Base-by-base conservation (phyloP, 805 yeast genomes). In the Suhomyces sp. region DNA sequence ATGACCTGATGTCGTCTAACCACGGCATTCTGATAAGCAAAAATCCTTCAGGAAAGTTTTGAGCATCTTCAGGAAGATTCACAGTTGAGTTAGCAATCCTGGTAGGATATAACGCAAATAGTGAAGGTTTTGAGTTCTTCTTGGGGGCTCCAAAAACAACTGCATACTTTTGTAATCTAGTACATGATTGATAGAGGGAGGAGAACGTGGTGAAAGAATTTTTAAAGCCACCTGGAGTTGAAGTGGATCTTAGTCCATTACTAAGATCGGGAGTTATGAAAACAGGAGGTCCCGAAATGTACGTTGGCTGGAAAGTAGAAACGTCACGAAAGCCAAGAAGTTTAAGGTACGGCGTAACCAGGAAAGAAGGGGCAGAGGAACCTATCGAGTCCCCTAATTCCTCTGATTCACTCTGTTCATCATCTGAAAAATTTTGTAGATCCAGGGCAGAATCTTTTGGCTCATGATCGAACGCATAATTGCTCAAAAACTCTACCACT, bases 21-120 rank as follows among this genome's bases (percentile, higher is more conserved):
- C 75, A 83, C 1, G 98, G 96, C 15, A 85, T 47, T 19, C 72
- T 68, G 6, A 83, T 69, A 37, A 88, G 55, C 31, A 81, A 78
- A 42, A 91, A 75, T 0, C 96, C 96, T 38, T 83, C 79, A 0
- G 91, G 83, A 19, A 70, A 60, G n/a, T n/a, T n/a, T n/a, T 53
- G 49, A 20, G 13, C 30, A n/a, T 33, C 41, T 10, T 43, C 39
- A 6, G 36, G 38, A 13, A 39, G 13, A 7, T 28, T 14, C 10
- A 48, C 44, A n/a, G 53, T 51, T 7, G 60, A 50, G 28, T 36
- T 42, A 12, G 29, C 39, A 10, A 48, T 25, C 42, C 50, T 47
- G 0, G 83, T 74, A 0, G 95, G 83, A 21, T 78, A 63, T 38
- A 88, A 47, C 2, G 82, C 76, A 48, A 71, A 79, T 28, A 84